A percentile compares a stretch with the other conserved stretches of the same genome.
phyloP scores from a whole-genome alignment of 805 yeast species.

The Teunomyces stri region DNA sequence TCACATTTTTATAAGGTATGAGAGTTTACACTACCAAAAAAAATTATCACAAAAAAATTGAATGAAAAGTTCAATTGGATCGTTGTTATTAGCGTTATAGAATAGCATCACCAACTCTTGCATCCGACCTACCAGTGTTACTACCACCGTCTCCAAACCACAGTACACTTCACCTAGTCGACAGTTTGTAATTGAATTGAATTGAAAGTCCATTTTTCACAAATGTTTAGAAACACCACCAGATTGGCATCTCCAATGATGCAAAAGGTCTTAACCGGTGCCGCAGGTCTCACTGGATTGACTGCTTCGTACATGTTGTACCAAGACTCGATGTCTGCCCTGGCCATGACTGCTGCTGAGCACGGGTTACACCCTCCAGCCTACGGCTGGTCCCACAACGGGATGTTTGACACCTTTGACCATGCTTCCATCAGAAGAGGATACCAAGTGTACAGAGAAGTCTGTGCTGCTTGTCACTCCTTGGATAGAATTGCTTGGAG shows the following conservation, averaged over 20 bases:
- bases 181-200: slow-evolving; percentile 1
- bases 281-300: slow-evolving; percentile 72
- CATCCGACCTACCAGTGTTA: neutral
- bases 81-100: slow-evolving; percentile 4
- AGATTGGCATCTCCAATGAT: slow-evolving; percentile 11
- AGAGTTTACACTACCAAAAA: slow-evolving; percentile 3
- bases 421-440: slow-evolving; percentile 98
- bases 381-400: slow-evolving; percentile 90
- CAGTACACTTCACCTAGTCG: neutral
- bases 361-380: slow-evolving; percentile 97
- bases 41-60: slow-evolving; percentile 4
- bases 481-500: slow-evolving; percentile 98
- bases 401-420: slow-evolving; percentile 87
- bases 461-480: slow-evolving; percentile 98
- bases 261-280: slow-evolving; percentile 57
- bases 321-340: slow-evolving; percentile 82
- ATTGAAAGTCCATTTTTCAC: neutral
- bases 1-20: slow-evolving; percentile 4
- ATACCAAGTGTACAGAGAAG: slow-evolving; percentile 97
- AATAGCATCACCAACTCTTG: slow-evolving; percentile 4
- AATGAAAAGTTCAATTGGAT: slow-evolving; percentile 4
- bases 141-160: neutral
- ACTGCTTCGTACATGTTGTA: slow-evolving; percentile 79
- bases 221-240: slow-evolving; percentile 1
- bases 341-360: slow-evolving; percentile 98